Evolutionary conservation across 164 flowering plant species (phyloP).

Genomic region (Houttuynia cordata): DNA sequence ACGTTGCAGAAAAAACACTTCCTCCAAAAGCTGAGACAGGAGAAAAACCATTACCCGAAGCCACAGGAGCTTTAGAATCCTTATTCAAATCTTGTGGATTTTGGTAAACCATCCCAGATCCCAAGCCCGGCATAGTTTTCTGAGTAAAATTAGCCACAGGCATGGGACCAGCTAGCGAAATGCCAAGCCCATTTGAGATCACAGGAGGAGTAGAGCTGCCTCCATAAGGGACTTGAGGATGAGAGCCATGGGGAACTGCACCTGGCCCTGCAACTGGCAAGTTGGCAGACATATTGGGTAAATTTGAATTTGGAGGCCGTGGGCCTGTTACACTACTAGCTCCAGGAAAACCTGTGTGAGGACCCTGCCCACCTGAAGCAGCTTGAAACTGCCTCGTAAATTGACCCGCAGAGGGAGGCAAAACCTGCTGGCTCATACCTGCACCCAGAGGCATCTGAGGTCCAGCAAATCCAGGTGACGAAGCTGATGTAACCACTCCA

Average conservation of each 20-base stretch:
- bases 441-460: slow-evolving; percentile 34
- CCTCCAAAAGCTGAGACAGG: slow-evolving; percentile 38
- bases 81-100: slow-evolving; percentile 25
- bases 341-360: slow-evolving; percentile 25
- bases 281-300: too few species aligned
- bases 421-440: slow-evolving; percentile 28
- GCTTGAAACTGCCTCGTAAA: slow-evolving; percentile 42
- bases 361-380: slow-evolving; percentile 29
- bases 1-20: slow-evolving; percentile 50
- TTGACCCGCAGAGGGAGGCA: slow-evolving; percentile 40
- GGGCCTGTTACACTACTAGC: slow-evolving; percentile 25
- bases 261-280: too few species aligned
- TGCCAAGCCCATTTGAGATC: slow-evolving; percentile 17
- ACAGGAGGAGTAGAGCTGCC: slow-evolving; percentile 21
- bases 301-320: too few species aligned
- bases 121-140: slow-evolving; percentile 7
- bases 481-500: slow-evolving; percentile 28
- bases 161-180: slow-evolving; percentile 12
- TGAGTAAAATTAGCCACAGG: slow-evolving; percentile 22
- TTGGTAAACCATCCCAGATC: slow-evolving; percentile 19
- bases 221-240: slow-evolving; percentile 31
- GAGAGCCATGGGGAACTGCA: slow-evolving; percentile 6
- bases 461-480: slow-evolving; percentile 34
- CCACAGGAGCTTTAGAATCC: slow-evolving; percentile 33
- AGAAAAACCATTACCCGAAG: slow-evolving; percentile 50